Evolutionary conservation across 345 rosid genomes (phyloP).

Genomic region (Raphanus raphanistrum): DNA sequence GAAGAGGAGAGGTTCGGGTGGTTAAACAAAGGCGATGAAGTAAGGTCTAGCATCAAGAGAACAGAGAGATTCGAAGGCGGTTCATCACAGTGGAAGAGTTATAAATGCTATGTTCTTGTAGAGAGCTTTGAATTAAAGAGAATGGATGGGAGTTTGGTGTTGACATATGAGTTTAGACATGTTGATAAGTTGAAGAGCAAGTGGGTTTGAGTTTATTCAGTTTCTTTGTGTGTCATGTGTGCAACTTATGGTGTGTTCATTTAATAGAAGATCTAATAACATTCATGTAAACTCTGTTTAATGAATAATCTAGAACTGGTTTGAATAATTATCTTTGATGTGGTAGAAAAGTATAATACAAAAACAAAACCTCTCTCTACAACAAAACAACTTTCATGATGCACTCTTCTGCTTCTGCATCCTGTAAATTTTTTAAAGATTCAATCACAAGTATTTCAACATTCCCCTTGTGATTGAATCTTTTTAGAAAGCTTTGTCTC

Average conservation of each 20-base stretch:
- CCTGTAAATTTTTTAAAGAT: conserved; percentile 16
- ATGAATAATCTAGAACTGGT: neutral
- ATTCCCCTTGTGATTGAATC: conserved; percentile 60
- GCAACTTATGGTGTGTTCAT: neutral
- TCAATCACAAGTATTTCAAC: conserved; percentile 38
- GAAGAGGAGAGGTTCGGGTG: conserved; percentile 58
- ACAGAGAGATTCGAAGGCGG: conserved; percentile 29
- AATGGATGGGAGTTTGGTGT: conserved; percentile 52
- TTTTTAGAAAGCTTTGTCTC: conserved; percentile 76
- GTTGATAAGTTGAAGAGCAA: conserved; percentile 40
- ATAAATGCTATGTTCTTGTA: conserved; percentile 54
- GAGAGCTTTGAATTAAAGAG: conserved; percentile 63
- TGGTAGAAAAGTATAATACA: no score
- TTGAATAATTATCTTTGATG: no score
- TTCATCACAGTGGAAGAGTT: conserved; percentile 47
- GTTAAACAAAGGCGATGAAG: conserved; percentile 18
- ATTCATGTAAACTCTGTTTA: neutral
- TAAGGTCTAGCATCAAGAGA: conserved; percentile 33
- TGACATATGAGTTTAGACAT: conserved; percentile 54
- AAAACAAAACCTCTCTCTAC: no score
- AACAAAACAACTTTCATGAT: no score
- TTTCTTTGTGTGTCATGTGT: neutral
- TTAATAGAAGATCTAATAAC: neutral
- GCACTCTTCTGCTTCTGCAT: no score
- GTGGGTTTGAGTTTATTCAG: conserved; percentile 35